Evolutionary conservation across 1,284 basidiomycete species (phyloP).

Genomic region (Crepidotus sp.): DNA sequence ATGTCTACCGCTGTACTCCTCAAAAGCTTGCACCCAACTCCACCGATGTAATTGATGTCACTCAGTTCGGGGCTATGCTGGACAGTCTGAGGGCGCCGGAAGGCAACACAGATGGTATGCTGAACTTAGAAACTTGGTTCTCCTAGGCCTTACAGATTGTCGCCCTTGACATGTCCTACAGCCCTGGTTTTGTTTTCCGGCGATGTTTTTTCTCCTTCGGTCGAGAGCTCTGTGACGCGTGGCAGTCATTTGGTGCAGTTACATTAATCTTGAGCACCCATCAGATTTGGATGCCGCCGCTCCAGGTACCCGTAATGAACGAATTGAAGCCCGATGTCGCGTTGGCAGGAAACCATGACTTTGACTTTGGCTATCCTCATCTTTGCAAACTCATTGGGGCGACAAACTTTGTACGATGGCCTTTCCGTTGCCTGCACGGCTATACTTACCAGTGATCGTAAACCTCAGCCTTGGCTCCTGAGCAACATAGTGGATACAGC

Average conservation of each 20-base stretch:
- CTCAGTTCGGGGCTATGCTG: conserved; percentile 61
- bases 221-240: conserved; percentile 82
- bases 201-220: conserved; percentile 79
- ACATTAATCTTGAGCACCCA: background rate
- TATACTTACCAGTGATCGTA: background rate
- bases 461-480: conserved; percentile 58
- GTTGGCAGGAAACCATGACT: conserved; percentile 79
- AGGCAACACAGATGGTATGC: conserved; percentile 50
- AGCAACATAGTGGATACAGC: conserved; percentile 66
- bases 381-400: conserved; percentile 63
- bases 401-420: conserved; percentile 60
- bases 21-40: conserved; percentile 51
- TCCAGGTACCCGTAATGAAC: conserved; percentile 81
- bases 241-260: conserved; percentile 75
- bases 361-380: conserved; percentile 80
- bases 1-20: conserved; percentile 67
- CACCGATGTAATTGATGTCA: conserved; percentile 62
- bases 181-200: conserved; percentile 77
- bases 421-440: conserved; percentile 23
- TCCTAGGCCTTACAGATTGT: too few relatives aligned
- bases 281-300: background rate
- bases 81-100: conserved; percentile 47
- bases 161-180: background rate
- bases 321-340: conserved; percentile 59
- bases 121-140: too few relatives aligned